Base-by-base conservation (phyloP, 768 basidiomycete species). In the Tylopilus sp. region DNA sequence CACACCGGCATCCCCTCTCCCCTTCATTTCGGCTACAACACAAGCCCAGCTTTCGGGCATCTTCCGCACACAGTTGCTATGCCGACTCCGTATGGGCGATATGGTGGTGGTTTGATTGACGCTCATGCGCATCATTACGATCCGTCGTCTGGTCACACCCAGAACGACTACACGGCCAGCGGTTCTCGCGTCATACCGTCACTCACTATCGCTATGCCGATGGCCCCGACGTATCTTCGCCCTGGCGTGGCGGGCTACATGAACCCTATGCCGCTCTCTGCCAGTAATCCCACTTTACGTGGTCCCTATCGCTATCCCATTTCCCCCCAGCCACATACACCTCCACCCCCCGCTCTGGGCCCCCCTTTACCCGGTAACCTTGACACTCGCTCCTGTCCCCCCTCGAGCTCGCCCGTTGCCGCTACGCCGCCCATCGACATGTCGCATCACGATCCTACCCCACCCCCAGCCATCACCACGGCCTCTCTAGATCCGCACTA, bases 201-300 rank as follows among this genome's bases (percentile, higher is more conserved):
- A 36, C 25, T 46, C 18, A 20, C 18, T 11, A 26, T 52, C 22
- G 1, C 47, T 43, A 42, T 52, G 51, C 45, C 59, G 20, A 50
- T 49, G 31, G 18, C 42, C 36, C 56, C 51, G 44, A 47, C 25
- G 15, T 26, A 41, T 8, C 28, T 25, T 21, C 35, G 21, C 20
- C 17, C 39, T 40, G 48, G 31, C 12, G 9, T 10, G 2, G 22
- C 52, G 11, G 47, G 22, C 23, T 12, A 51, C 46, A 3, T 26
- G 11, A 35, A 44, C 51, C 41, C 50, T 33, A 2, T n/a, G 23
- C 11, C 47, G 15, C 12, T 38, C 23, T 22, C 25, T 9, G 42
- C n/a, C n/a, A n/a, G n/a, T n/a, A n/a, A 38, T 31, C 43, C 40
- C 13, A 20, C 17, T 15, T 28, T 15, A 17, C 39, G 6, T 13